These are phyloP conservation scores for Aspergillus fijiensis DNA, from an alignment of 2,329 filamentous ascomycete species.

Conservation along the genomic window DNA sequence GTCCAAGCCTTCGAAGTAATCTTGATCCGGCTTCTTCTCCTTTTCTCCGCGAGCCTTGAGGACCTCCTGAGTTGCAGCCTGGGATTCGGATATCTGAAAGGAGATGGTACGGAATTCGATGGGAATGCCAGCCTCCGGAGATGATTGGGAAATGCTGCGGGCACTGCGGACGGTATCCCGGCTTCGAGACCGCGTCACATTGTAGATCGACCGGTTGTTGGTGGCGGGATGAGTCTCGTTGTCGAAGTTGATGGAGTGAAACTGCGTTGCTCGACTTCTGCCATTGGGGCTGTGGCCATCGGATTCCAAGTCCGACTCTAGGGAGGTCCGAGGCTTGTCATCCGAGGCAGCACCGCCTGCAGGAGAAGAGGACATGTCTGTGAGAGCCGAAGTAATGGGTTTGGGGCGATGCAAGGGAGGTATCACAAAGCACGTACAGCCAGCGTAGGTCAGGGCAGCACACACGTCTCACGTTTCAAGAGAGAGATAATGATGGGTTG, in stretches of 20 bases:
- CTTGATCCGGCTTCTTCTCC: conserved; percentile 37
- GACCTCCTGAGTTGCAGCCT: conserved; percentile 30
- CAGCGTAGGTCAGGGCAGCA: too few relatives aligned
- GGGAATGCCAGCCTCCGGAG: conserved; percentile 26
- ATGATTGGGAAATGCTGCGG: conserved; percentile 7
- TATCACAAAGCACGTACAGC: too few relatives aligned
- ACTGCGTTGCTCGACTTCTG: neutral
- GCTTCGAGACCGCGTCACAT: conserved; percentile 13
- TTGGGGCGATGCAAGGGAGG: too few relatives aligned
- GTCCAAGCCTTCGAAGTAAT: conserved; percentile 62
- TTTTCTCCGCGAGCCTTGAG: conserved; percentile 17
- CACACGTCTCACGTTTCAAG: too few relatives aligned
- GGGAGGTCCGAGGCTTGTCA: neutral
- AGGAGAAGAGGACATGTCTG: neutral
- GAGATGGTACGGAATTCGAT: conserved; percentile 43
- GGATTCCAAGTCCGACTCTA: neutral
- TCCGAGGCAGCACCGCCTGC: neutral
- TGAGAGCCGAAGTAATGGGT: conserved; percentile 49
- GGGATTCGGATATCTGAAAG: conserved; percentile 41
- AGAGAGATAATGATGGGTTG: neutral
- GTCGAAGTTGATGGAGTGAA: neutral
- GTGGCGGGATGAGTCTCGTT: neutral
- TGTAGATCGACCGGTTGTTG: conserved; percentile 1
- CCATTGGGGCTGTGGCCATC: neutral
- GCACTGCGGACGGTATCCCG: conserved; percentile 11